A percentile compares a stretch with the other conserved stretches of the same genome.
Evolutionary conservation across 73 alveolate species (phyloP).

Genomic region (Symbiodinium natans): DNA sequence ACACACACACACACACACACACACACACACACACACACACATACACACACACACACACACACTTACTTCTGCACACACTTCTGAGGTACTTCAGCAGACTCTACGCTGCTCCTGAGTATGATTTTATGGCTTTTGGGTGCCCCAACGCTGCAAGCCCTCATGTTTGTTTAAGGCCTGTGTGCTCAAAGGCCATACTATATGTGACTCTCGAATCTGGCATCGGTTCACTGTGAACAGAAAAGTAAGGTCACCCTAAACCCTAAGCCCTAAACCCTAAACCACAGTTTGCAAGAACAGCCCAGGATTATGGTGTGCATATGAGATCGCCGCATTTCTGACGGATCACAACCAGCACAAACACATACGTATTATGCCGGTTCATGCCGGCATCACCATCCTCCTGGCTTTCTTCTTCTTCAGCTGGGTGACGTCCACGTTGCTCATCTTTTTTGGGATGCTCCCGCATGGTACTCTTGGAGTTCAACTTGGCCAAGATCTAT

Average conservation of each 20-base stretch:
- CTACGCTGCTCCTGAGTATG: no score
- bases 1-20: no score
- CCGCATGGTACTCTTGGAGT: not conserved
- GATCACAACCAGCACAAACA: not conserved
- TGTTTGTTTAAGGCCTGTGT: not conserved
- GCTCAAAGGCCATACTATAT: no score
- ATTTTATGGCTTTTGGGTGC: no score
- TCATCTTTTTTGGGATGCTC: not conserved
- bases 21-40: no score
- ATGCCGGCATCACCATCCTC: not conserved
- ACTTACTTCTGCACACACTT: no score
- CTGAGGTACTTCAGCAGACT: no score
- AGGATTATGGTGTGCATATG: not conserved
- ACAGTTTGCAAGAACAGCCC: not conserved
- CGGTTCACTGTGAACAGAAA: no score
- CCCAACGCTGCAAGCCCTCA: no score
- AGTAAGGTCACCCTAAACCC: not conserved
- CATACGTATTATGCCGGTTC: not conserved
- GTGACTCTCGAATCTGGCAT: no score
- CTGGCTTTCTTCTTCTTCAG: not conserved
- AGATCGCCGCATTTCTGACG: not conserved
- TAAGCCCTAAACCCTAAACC: no score
- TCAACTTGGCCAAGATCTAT: not conserved
- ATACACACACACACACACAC: no score
- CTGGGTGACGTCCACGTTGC: not conserved